phyloP scores from a whole-genome alignment of 140 eudicot species.

The Eryngium alpinum region DNA sequence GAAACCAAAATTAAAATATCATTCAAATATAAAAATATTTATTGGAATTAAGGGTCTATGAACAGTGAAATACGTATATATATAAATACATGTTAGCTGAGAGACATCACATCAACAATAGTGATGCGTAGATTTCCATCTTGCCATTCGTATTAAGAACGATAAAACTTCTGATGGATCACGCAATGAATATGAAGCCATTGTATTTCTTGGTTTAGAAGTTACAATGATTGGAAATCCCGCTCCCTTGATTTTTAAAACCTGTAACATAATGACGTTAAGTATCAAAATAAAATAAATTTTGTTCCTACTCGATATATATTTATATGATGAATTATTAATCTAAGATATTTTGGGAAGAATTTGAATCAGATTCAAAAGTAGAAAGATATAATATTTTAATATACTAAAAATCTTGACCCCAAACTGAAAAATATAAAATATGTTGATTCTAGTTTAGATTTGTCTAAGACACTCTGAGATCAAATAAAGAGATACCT shows the following conservation, averaged over 20 bases:
- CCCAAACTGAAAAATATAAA: no score
- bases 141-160: slow-evolving; percentile 53
- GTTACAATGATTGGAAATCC: slow-evolving; percentile 73
- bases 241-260: slow-evolving; percentile 40
- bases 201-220: slow-evolving; percentile 50
- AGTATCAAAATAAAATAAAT: no score
- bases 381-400: no score
- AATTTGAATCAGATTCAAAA: no score
- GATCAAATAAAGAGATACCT: slow-evolving; percentile 38
- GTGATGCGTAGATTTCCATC: slow-evolving; percentile 34
- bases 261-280: slow-evolving; percentile 31
- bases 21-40: neutral
- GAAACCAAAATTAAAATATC: no score
- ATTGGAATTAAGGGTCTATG: neutral
- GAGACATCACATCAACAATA: neutral
- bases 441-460: no score
- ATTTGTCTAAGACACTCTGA: neutral
- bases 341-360: no score
- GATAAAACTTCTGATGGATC: slow-evolving; percentile 64
- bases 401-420: no score
- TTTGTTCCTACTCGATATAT: no score
- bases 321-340: no score
- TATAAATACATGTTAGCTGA: neutral
- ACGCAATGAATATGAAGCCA: slow-evolving; percentile 70
- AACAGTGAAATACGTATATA: neutral